Evolutionary conservation across 306 rosid species (phyloP).

Genomic region (Lathyrus sativus): DNA sequence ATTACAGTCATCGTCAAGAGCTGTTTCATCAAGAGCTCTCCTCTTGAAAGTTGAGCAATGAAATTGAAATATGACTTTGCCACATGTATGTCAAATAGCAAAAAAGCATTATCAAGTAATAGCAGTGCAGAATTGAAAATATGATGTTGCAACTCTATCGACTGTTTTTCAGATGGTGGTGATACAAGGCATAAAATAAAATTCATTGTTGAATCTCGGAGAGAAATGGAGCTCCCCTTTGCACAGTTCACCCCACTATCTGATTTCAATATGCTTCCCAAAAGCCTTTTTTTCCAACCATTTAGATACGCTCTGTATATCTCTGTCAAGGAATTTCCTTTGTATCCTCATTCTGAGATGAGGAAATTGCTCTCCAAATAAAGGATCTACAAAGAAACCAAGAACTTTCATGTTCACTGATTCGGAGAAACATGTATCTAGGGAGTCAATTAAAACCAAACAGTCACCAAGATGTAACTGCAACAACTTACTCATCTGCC

Average conservation of each 20-base stretch:
- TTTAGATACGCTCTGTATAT: constrained; percentile 54
- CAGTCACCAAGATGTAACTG: constrained; percentile 72
- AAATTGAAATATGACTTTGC: constrained; percentile 83
- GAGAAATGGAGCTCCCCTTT: constrained; percentile 72
- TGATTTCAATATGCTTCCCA: constrained; percentile 61
- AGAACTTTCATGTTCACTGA: constrained; percentile 86
- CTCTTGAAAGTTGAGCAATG: constrained; percentile 75
- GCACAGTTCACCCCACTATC: constrained; percentile 58
- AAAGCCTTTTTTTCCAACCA: constrained; percentile 93
- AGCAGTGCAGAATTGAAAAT: constrained; percentile 73
- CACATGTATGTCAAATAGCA: constrained; percentile 75
- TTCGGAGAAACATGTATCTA: constrained; percentile 78
- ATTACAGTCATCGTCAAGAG: constrained; percentile 62
- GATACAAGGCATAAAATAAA: constrained; percentile 71
- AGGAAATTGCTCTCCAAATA: constrained; percentile 71
- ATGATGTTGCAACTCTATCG: constrained; percentile 72
- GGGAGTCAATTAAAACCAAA: constrained; percentile 77
- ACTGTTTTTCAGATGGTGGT: constrained; percentile 57
- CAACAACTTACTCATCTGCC: constrained; percentile 54
- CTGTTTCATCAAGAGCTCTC: constrained; percentile 68
- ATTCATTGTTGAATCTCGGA: constrained; percentile 80
- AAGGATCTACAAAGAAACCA: constrained; percentile 76
- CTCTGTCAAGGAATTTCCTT: constrained; percentile 74
- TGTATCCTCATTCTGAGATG: constrained; percentile 68
- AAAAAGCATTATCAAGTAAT: constrained; percentile 80